These are phyloP conservation scores for Trichoderma lentiforme DNA, from an alignment of 2,329 filamentous ascomycete species.

Conservation along the genomic window DNA sequence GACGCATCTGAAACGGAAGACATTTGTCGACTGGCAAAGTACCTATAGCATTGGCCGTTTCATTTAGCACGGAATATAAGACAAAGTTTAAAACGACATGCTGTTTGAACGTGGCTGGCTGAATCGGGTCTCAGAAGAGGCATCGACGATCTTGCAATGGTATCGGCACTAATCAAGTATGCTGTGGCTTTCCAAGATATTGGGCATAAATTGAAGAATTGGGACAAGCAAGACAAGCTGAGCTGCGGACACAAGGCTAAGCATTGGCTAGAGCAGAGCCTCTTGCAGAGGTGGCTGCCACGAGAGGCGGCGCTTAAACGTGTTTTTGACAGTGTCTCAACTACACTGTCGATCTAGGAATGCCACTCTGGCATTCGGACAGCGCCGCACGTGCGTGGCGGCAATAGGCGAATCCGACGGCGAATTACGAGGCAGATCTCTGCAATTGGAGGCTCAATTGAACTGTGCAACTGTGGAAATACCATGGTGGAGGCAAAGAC, in stretches of 20 bases:
- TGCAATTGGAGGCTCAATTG: background rate
- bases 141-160: background rate
- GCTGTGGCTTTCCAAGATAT: conserved; percentile 2
- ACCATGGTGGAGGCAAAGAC: background rate
- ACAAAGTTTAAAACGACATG: conserved; percentile 3
- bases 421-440: background rate
- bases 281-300: conserved; percentile 9
- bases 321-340: background rate
- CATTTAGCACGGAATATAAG: conserved; percentile 5
- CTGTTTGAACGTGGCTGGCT: background rate
- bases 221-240: background rate
- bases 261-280: background rate
- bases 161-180: background rate
- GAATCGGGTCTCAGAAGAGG: background rate
- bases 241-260: background rate
- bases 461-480: background rate
- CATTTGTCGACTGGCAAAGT: background rate
- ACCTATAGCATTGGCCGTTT: background rate
- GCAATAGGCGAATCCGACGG: conserved; percentile 4
- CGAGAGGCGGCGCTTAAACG: background rate
- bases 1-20: background rate
- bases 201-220: background rate
- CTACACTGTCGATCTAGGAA: background rate
- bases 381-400: conserved; percentile 6
- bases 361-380: background rate